Evolutionary conservation across 2,329 filamentous ascomycete genomes (phyloP), one percentile per base, ranked within the genome.

Genomic region (Phaeosphaeria sp.): DNA sequence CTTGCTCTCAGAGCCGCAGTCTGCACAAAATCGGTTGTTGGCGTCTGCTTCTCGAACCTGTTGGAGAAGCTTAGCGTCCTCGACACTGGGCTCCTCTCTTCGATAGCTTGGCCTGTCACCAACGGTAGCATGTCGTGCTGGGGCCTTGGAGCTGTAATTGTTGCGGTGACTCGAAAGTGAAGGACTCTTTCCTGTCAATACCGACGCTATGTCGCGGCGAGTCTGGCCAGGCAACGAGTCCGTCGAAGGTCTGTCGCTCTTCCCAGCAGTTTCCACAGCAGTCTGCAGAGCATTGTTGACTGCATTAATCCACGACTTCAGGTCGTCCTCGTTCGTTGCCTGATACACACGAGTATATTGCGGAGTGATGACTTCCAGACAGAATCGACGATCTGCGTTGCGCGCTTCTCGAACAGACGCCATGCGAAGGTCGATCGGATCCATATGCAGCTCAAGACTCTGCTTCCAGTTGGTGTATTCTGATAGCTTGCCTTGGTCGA

Each of bases 381-480:
- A 98, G 77, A 99, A 99, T 5, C 95, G 88, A 24, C 95, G 87
- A 70, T 99, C 96, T 1, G 93, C 92, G 75, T 96, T 97, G 22
- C 95, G 89, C 42, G 96, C 94, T 80, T 99, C 95, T 56, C 95
- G 88, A 17, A 99, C 96, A 17, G 95, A 98, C 9, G 95, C 95
- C 88, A 98, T 95, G 36, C 95, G 91, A 46, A 99, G 83, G 76
- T 99, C 96, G 64, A 99, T 98, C 0, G 95, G 95, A 1, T 98
- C 95, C 88, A 97, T 98, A 75, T 99, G 96, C 24, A 98, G 82
- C 77, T 99, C 95, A 22, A 99, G 86, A 75, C 88, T 94, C 75
- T 99, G 92, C 79, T 99, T 99, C 95, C 95, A 99, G 76, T 99
- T 98, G 75, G 93, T 97, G 78, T 99, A 99, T 74, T 99, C 95